Evolutionary conservation across 352 stramenopile species (phyloP).

Genomic region (Pythium aristosporum): DNA sequence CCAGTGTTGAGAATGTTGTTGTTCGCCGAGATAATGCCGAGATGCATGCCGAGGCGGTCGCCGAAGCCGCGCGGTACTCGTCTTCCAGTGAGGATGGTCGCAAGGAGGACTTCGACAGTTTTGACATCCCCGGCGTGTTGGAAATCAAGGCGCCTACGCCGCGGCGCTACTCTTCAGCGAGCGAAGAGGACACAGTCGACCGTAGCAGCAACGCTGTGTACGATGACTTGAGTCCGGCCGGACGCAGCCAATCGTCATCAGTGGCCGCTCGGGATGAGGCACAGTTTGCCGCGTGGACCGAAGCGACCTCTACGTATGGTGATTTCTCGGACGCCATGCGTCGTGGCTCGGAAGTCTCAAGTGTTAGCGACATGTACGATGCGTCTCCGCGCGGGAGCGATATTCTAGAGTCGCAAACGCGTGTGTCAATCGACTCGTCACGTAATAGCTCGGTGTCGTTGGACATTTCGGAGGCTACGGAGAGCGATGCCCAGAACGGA

Average conservation of each 20-base stretch:
- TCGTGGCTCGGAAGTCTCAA: slow-evolving; percentile 19
- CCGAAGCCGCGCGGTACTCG: slow-evolving; percentile 23
- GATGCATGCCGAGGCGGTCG: slow-evolving; percentile 19
- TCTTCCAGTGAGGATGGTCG: slow-evolving; percentile 19
- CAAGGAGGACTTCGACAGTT: slow-evolving; percentile 1
- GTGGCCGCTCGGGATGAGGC: slow-evolving; percentile 7
- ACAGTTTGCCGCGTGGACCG: slow-evolving; percentile 17
- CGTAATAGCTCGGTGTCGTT: background rate
- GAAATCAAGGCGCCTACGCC: slow-evolving; percentile 1
- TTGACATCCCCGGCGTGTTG: background rate
- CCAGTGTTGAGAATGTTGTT: slow-evolving; percentile 8
- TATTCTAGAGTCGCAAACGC: slow-evolving; percentile 3
- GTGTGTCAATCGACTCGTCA: background rate
- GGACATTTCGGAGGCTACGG: background rate
- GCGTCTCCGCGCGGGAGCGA: slow-evolving; percentile 21
- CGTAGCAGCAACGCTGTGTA: slow-evolving; percentile 19
- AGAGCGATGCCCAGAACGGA: background rate
- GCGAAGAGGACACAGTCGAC: slow-evolving; percentile 25
- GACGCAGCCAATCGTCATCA: slow-evolving; percentile 17
- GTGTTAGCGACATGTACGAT: slow-evolving; percentile 26
- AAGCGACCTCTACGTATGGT: slow-evolving; percentile 18
- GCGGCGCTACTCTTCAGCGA: slow-evolving; percentile 22
- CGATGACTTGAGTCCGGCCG: slow-evolving; percentile 3
- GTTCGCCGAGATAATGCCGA: slow-evolving; percentile 22
- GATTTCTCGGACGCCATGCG: slow-evolving; percentile 23